phyloP scores from a whole-genome alignment of 2,329 filamentous ascomycete species.

The Pezicula carpinea region DNA sequence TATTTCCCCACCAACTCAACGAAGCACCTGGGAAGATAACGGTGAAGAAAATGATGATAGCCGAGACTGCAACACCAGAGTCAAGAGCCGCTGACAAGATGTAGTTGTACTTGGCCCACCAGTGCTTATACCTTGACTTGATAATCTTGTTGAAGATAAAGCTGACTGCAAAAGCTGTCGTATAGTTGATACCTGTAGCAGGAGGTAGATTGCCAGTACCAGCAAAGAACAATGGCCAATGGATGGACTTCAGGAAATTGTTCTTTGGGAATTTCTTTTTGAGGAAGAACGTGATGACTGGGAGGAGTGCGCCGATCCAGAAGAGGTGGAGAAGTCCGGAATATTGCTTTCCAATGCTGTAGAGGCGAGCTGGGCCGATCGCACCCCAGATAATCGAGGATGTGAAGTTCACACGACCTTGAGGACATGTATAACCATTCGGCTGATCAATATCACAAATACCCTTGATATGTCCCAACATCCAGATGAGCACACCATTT shows the following conservation, averaged over 20 bases:
- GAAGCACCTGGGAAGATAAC: slow-evolving; percentile 53
- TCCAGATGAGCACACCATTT: slow-evolving; percentile 30
- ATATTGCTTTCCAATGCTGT: slow-evolving; percentile 60
- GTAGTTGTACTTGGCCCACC: slow-evolving; percentile 44
- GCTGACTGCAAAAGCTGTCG: slow-evolving; percentile 66
- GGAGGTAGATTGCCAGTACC: slow-evolving; percentile 33
- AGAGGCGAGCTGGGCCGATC: slow-evolving; percentile 55
- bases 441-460: slow-evolving; percentile 36
- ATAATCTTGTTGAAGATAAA: slow-evolving; percentile 66
- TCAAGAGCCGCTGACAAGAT: slow-evolving; percentile 58
- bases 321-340: slow-evolving; percentile 44
- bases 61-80: slow-evolving; percentile 61
- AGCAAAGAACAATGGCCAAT: slow-evolving; percentile 17
- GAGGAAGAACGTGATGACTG: slow-evolving; percentile 47
- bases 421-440: slow-evolving; percentile 42
- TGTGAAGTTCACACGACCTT: slow-evolving; percentile 40
- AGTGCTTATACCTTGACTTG: slow-evolving; percentile 40
- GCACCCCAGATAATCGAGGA: slow-evolving; percentile 45
- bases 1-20: slow-evolving; percentile 58
- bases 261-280: not conserved
- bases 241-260: slow-evolving; percentile 28
- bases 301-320: slow-evolving; percentile 43
- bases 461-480: slow-evolving; percentile 33
- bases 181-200: slow-evolving; percentile 69
- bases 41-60: slow-evolving; percentile 68